phyloP scores from a whole-genome alignment of 331 rosid genomes.

The Saraca asoca region DNA sequence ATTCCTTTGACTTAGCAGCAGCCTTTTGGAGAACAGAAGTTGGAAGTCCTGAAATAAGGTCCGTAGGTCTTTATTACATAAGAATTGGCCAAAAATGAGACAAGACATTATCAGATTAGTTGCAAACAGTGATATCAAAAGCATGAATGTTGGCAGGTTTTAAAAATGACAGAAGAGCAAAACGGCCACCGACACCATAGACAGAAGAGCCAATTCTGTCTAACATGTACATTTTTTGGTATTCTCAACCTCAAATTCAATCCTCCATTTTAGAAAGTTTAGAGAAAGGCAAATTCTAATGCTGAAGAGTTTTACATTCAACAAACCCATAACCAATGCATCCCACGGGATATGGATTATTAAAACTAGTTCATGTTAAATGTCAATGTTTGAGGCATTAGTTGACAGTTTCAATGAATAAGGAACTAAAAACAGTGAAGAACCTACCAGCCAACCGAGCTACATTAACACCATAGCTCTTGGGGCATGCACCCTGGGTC shows the following conservation, averaged over 20 bases:
- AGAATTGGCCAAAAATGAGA: background rate
- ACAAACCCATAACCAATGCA: slow-evolving; percentile 27
- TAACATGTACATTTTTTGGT: background rate
- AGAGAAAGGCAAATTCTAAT: background rate
- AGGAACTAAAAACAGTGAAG: slow-evolving; percentile 10
- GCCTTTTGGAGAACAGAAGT: slow-evolving; percentile 74
- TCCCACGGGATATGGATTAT: slow-evolving; percentile 2
- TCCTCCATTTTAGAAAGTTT: background rate
- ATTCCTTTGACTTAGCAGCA: slow-evolving; percentile 76
- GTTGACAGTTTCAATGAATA: background rate
- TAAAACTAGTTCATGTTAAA: slow-evolving; percentile 3
- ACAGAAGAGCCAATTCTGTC: too few relatives aligned
- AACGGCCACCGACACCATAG: too few relatives aligned
- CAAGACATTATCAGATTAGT: background rate
- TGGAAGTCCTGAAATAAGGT: slow-evolving; percentile 68
- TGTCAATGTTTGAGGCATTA: background rate
- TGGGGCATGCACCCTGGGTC: slow-evolving; percentile 88
- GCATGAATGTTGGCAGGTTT: slow-evolving; percentile 1
- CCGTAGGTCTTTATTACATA: background rate
- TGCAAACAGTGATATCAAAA: slow-evolving; percentile 7
- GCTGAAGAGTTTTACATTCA: slow-evolving; percentile 1
- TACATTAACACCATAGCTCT: slow-evolving; percentile 95
- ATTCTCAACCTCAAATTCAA: slow-evolving; percentile 2
- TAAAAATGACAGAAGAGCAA: background rate
- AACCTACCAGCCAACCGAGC: slow-evolving; percentile 87